phyloP scores from a whole-genome alignment of 139 green algal species.

The Chlorokybus atmophyticus region DNA sequence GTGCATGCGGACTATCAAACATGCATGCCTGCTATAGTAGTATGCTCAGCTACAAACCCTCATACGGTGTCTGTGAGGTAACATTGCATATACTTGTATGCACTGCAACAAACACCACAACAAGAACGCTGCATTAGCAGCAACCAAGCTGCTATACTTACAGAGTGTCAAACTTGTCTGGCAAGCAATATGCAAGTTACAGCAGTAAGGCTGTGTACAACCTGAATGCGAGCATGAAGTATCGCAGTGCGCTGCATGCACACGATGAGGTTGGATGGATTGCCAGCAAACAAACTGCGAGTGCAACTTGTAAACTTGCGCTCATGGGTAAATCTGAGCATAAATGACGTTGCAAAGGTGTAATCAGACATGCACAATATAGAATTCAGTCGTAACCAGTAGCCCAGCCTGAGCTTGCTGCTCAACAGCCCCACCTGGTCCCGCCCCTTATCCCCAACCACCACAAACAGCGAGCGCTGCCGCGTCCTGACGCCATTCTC shows the following conservation, averaged over 20 bases:
- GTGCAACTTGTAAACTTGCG: background rate
- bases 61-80: background rate
- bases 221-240: no score
- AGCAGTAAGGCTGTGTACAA: no score
- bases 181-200: no score
- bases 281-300: background rate
- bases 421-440: constrained; percentile 68
- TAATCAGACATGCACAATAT: background rate
- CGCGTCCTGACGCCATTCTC: constrained; percentile 87
- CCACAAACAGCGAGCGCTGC: constrained; percentile 81
- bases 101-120: background rate
- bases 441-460: constrained; percentile 89
- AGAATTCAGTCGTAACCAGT: no score
- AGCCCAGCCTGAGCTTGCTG: no score
- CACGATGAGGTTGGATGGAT: no score
- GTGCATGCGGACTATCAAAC: background rate
- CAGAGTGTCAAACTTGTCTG: no score
- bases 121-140: no score
- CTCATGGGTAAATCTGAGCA: no score
- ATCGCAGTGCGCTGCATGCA: no score
- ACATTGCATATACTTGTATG: background rate
- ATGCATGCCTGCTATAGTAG: background rate
- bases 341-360: background rate
- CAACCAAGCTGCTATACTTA: no score
- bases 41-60: background rate